phyloP scores from a whole-genome alignment of 1,284 basidiomycete genomes.

The Farysia itapuensis region DNA sequence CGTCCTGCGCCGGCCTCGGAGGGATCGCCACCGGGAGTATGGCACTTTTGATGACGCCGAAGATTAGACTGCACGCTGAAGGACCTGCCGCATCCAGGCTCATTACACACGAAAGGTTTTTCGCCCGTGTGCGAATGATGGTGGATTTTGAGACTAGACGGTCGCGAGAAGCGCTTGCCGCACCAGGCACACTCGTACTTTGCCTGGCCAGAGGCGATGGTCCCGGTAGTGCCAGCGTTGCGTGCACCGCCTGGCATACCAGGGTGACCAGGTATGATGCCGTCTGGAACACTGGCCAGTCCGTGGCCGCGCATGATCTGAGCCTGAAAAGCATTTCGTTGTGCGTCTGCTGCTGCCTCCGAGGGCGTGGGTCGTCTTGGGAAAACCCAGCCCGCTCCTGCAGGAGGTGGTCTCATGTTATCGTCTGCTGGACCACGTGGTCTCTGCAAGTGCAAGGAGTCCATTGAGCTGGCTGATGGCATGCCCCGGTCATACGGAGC shows the following conservation, averaged over 20 bases:
- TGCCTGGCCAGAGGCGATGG: slow-evolving; percentile 33
- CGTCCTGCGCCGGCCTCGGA: slow-evolving; percentile 17
- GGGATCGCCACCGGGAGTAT: slow-evolving; percentile 29
- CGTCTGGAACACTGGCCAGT: slow-evolving; percentile 23
- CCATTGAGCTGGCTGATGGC: slow-evolving; percentile 14
- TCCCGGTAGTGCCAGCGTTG: slow-evolving; percentile 19
- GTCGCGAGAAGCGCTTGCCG: slow-evolving; percentile 53
- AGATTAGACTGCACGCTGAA: slow-evolving; percentile 58
- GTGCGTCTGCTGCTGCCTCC: slow-evolving; percentile 26
- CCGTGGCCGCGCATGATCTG: slow-evolving; percentile 30
- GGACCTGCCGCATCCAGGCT: slow-evolving; percentile 50
- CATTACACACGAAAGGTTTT: slow-evolving; percentile 55
- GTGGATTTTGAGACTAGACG: slow-evolving; percentile 56
- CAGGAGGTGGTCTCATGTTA: slow-evolving; percentile 7
- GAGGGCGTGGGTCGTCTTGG: slow-evolving; percentile 26
- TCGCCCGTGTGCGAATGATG: slow-evolving; percentile 57
- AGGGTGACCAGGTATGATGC: slow-evolving; percentile 27
- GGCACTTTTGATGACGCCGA: slow-evolving; percentile 54
- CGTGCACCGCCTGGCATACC: slow-evolving; percentile 20
- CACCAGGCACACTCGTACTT: slow-evolving; percentile 57
- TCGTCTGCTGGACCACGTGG: slow-evolving; percentile 29
- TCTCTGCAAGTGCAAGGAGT: slow-evolving; percentile 35
- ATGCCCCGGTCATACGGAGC: slow-evolving; percentile 18
- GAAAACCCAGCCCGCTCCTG: slow-evolving; percentile 37
- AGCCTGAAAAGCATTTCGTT: slow-evolving; percentile 28